Conservation (phyloP, 2,329 filamentous ascomycete genomes). For the Arthrobotrys musiformis region DNA sequence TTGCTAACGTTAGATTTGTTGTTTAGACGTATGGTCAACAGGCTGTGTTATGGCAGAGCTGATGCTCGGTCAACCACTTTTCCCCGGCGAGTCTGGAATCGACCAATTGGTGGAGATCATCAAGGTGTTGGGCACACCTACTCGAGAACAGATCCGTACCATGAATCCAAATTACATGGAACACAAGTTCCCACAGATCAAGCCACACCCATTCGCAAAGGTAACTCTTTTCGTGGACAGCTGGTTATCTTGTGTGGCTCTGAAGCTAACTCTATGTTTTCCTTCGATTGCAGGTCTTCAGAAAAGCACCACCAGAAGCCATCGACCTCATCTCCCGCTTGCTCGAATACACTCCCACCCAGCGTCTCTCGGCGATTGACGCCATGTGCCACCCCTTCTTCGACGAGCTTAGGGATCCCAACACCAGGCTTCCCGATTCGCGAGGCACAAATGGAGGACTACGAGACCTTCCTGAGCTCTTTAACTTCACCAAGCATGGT, state of each 20-base stretch:
- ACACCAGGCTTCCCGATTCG: constrained; percentile 90
- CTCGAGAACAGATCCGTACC: constrained; percentile 95
- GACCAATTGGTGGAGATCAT: constrained; percentile 99
- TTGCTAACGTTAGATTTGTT: constrained; percentile 44
- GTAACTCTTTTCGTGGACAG: constrained; percentile 62
- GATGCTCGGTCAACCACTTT: constrained; percentile 97
- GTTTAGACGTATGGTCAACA: constrained; percentile 95
- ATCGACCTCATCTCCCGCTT: constrained; percentile 94
- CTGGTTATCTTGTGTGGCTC: neutral
- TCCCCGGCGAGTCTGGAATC: constrained; percentile 97
- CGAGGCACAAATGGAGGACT: constrained; percentile 83
- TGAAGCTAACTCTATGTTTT: constrained; percentile 12
- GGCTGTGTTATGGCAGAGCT: constrained; percentile 99
- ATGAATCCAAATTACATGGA: constrained; percentile 99
- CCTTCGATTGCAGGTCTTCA: constrained; percentile 75
- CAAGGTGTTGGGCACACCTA: constrained; percentile 96
- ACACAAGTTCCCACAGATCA: constrained; percentile 99
- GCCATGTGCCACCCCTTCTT: constrained; percentile 99
- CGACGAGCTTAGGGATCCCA: constrained; percentile 92
- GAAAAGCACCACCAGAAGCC: constrained; percentile 90
- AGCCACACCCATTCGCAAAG: constrained; percentile 98
- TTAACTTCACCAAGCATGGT: constrained; percentile 96
- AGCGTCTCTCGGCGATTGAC: constrained; percentile 90
- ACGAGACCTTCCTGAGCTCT: constrained; percentile 85
- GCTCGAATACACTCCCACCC: constrained; percentile 96